These are phyloP conservation scores for Hypoxylon sp. DNA, from an alignment of 2,329 filamentous ascomycete genomes.

Conservation along the genomic window DNA sequence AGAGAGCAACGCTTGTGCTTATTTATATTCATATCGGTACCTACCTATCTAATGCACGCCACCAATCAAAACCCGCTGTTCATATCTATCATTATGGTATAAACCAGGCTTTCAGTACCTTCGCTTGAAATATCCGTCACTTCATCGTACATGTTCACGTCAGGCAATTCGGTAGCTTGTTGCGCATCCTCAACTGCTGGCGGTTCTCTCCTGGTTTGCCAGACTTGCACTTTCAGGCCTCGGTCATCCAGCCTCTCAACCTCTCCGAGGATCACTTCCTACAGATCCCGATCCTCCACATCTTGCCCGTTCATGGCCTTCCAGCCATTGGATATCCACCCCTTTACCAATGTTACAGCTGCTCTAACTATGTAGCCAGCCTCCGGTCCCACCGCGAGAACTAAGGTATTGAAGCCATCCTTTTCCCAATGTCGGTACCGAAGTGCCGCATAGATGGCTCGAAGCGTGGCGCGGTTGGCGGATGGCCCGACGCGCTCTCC, in stretches of 20 bases:
- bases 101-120: no score
- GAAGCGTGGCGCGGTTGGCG: constrained; percentile 57
- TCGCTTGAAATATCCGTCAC: no score
- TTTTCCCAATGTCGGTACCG: constrained; percentile 52
- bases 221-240: constrained; percentile 52
- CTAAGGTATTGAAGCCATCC: constrained; percentile 52
- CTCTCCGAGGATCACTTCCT: constrained; percentile 55
- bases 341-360: background rate
- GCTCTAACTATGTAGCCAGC: constrained; percentile 52
- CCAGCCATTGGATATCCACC: background rate
- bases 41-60: no score
- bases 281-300: constrained; percentile 57
- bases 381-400: constrained; percentile 62
- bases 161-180: no score
- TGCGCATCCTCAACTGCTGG: no score
- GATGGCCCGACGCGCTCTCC: constrained; percentile 41
- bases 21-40: no score
- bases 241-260: constrained; percentile 42
- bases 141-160: no score
- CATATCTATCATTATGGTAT: no score
- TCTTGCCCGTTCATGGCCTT: background rate
- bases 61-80: no score
- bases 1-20: no score
- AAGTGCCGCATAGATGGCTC: constrained; percentile 59
- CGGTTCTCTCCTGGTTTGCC: no score